These are phyloP conservation scores for Botrytis tulipae DNA, from an alignment of 2,329 filamentous ascomycete species.

Conservation along the genomic window DNA sequence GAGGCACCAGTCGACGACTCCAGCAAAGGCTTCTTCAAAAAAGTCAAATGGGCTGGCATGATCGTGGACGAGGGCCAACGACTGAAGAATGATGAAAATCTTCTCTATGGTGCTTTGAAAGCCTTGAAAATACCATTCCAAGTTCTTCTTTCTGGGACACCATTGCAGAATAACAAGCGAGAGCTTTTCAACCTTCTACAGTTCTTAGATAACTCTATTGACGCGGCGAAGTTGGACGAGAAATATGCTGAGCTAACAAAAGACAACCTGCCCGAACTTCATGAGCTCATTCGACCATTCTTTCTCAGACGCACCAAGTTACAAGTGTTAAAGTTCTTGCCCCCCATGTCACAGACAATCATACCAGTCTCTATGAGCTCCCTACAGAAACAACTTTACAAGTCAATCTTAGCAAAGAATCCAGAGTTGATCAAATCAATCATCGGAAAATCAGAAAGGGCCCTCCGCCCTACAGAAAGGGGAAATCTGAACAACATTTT, in stretches of 20 bases:
- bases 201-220: conserved; percentile 71
- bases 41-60: conserved; percentile 79
- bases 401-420: conserved; percentile 88
- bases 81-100: conserved; percentile 86
- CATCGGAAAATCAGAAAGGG: conserved; percentile 62
- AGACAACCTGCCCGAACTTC: conserved; percentile 77
- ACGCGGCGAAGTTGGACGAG: conserved; percentile 72
- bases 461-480: conserved; percentile 65
- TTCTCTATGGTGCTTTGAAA: conserved; percentile 72
- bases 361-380: conserved; percentile 93
- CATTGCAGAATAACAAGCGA: conserved; percentile 90
- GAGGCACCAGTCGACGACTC: conserved; percentile 78
- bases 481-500: conserved; percentile 89
- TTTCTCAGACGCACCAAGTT: conserved; percentile 79
- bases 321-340: conserved; percentile 86
- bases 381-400: conserved; percentile 90
- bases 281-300: conserved; percentile 75
- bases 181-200: conserved; percentile 97
- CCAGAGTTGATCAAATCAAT: conserved; percentile 85
- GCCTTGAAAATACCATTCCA: conserved; percentile 78
- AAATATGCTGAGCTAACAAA: conserved; percentile 76
- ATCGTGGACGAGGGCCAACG: conserved; percentile 95
- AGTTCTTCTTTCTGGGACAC: conserved; percentile 82
- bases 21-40: conserved; percentile 63
- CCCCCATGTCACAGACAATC: conserved; percentile 92